Evolutionary conservation across 768 basidiomycete species (phyloP).

Genomic region (Ramaria rubella): DNA sequence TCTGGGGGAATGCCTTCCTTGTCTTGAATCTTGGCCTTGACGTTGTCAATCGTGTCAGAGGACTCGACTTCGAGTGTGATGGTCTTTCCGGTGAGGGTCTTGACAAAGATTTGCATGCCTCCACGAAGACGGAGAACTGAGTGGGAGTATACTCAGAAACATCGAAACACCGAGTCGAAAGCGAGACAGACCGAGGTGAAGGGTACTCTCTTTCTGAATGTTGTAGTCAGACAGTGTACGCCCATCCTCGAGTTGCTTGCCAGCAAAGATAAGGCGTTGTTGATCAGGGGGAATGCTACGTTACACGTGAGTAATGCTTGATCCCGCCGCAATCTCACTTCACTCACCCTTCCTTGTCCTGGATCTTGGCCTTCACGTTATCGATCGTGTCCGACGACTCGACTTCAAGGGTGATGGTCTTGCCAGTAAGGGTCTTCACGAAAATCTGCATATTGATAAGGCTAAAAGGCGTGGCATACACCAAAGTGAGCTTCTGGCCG

Average conservation of each 20-base stretch:
- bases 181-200: slow-evolving; percentile 40
- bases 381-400: slow-evolving; percentile 45
- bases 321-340: neutral
- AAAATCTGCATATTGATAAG: slow-evolving; percentile 39
- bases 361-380: slow-evolving; percentile 45
- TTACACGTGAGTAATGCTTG: slow-evolving; percentile 13
- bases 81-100: slow-evolving; percentile 85
- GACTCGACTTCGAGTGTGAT: slow-evolving; percentile 93
- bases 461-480: neutral
- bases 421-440: slow-evolving; percentile 45
- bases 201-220: slow-evolving; percentile 85
- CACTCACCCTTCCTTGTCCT: slow-evolving; percentile 38
- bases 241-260: slow-evolving; percentile 88
- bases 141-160: neutral
- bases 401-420: slow-evolving; percentile 53
- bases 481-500: neutral
- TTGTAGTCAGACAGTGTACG: slow-evolving; percentile 88
- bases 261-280: slow-evolving; percentile 87
- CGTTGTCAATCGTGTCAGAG: slow-evolving; percentile 89
- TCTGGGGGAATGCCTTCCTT: slow-evolving; percentile 44
- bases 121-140: slow-evolving; percentile 77
- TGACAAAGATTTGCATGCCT: slow-evolving; percentile 89
- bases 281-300: slow-evolving; percentile 62
- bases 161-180: neutral
- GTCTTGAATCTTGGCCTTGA: slow-evolving; percentile 48